Base-by-base conservation (phyloP, 2,329 filamentous ascomycete species). In the Xylariaceae sp. region DNA sequence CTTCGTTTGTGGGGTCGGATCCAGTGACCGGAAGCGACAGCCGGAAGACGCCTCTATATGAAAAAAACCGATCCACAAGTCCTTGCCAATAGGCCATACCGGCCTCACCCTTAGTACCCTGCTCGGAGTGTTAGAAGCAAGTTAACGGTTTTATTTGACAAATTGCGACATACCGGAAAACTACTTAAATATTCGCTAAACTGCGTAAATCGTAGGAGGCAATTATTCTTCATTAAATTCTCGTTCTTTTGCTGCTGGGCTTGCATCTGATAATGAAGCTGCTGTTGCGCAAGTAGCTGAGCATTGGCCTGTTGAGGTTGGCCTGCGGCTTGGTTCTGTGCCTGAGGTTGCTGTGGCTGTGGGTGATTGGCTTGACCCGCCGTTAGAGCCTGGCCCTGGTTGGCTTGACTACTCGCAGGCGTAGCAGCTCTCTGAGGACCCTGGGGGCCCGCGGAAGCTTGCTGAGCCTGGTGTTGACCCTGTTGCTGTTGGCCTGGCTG, bases 21-120 rank as follows among this genome's bases (percentile, higher is more conserved):
- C 80, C 76, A 40, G 70, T 74, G 42, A 80, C 74, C 59, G 79
- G 80, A 15, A 95, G 76, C 3, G 84, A 81, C 63, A 92, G 84
- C 40, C 91, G 83, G 65, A 96, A 86, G 8, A 90, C 83, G 8
- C 89, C 91, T 26, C 80, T 81, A 0, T 80, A 78, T 0, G 89
- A 86, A 71, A 96, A 99, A 71, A 95, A 95, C 44, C 81, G 82
- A 36, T 80, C 74, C 16, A 96, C 90, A 63, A 96, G 94, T 5
- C 72, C 72, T 60, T 87, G 81, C 92, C 92, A 97, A 64, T 89
- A 87, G 0, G 76, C 71, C 4, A 95, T 72, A 64, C 91, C 87
- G 55, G 86, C 84, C 56, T 81, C 79, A 60, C 80, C 79, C 64
- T 82, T 84, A 13, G 76, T 70, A 47, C 76, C 79, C 79, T 83